Base-by-base conservation (phyloP, 495 filamentous ascomycete genomes). In the Penicillium canescens region DNA sequence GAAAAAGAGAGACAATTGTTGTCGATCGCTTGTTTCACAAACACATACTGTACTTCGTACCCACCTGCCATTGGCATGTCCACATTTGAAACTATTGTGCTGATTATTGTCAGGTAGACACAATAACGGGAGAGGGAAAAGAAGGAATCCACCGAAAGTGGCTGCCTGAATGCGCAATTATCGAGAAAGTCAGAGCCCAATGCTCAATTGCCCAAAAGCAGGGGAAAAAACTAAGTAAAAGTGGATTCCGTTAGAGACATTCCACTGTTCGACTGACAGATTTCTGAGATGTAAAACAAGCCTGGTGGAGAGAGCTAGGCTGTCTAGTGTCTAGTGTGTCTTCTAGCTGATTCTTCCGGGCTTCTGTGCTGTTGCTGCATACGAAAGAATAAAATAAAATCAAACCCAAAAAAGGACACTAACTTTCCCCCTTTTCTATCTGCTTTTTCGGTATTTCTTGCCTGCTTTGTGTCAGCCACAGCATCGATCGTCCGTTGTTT, bases 401-500 rank as follows among this genome's bases (percentile, higher is more conserved):
- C 4, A 31, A 31, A 31, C 28, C 28, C 28, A 31, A 7, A 18
- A 18, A 18, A 18, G 18, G 18, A 18, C 18, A 1, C 18, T 18
- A 18, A 18, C 18, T 18, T 18, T 13, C 48, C 57, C 56, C 40
- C 35, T 60, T 66, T 66, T 51, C 18, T 28, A 12, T 20, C 41
- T 33, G 26, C 35, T 28, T 24, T 50, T 33, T 41, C 36, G 50
- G 46, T 39, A 42, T 14, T 42, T 42, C 23, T 42, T 41, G 41
- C 35, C 13, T 7, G 38, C 28, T 31, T 31, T 31, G 28, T 31
- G 28, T 52, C 52, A 66, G 63, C 60, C 57, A 61, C 60, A 63
- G 48, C 31, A 56, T 59, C 57, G 50, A 31, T 59, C 54, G 55
- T 59, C 56, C 57, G 63, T 45, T 54, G 63, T 66, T 66, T 66